Conservation (phyloP, 2,329 filamentous ascomycete genomes). For the Exophiala aquamarina region DNA sequence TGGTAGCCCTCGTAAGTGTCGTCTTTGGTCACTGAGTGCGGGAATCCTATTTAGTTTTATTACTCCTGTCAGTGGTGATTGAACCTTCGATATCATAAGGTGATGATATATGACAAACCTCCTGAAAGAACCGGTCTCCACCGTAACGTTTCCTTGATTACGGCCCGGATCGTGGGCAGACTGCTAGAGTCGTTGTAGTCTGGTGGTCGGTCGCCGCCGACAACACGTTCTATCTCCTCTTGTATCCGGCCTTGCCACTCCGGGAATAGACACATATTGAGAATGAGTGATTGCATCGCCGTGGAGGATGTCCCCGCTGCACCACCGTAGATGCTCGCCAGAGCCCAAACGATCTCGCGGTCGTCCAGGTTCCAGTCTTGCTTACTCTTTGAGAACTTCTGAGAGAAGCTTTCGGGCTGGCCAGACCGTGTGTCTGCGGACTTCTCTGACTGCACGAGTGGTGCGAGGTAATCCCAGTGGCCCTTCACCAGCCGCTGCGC, state of each 20-base stretch:
- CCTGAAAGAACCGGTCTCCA: conserved; percentile 40
- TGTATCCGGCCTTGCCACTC: conserved; percentile 28
- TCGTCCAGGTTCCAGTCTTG: conserved; percentile 29
- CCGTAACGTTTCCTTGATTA: conserved; percentile 44
- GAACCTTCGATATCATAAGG: too few species aligned
- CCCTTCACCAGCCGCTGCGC: conserved; percentile 21
- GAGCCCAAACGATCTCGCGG: conserved; percentile 32
- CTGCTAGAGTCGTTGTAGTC: conserved; percentile 36
- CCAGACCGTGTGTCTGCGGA: conserved; percentile 21
- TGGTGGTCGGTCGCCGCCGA: conserved; percentile 30
- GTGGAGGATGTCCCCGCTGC: conserved; percentile 33
- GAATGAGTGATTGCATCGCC: conserved; percentile 33
- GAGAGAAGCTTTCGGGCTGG: conserved; percentile 8
- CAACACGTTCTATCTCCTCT: conserved; percentile 37
- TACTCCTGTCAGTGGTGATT: too few species aligned
- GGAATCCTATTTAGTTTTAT: conserved; percentile 44
- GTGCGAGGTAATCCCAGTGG: conserved; percentile 30
- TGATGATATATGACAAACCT: conserved; percentile 11
- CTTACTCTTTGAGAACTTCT: conserved; percentile 28
- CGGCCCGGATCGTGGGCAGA: conserved; percentile 39
- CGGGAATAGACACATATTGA: conserved; percentile 31
- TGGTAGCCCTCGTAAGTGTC: conserved; percentile 50
- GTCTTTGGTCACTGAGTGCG: conserved; percentile 50
- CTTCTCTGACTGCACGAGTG: conserved; percentile 32
- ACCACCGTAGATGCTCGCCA: conserved; percentile 34